Conservation (phyloP, 2,329 filamentous ascomycete genomes). For the Aspergillus ochraceus region DNA sequence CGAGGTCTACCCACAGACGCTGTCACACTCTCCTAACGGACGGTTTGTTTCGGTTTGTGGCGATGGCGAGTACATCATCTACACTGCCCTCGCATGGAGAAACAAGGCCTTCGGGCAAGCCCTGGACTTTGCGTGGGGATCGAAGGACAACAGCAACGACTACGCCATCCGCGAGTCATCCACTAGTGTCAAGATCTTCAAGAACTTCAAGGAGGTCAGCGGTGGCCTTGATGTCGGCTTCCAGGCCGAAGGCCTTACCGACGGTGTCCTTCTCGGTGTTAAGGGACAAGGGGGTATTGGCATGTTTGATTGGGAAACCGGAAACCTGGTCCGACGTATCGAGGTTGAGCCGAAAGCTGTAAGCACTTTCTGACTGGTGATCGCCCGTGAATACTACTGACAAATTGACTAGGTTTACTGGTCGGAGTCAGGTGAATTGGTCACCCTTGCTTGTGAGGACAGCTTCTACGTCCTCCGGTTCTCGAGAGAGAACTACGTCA, state of each 20-base stretch:
- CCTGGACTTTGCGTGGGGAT: conserved; percentile 94
- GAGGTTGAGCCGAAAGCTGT: conserved; percentile 70
- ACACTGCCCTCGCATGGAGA: conserved; percentile 92
- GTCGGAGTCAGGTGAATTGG: conserved; percentile 94
- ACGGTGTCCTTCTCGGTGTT: conserved; percentile 87
- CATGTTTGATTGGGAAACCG: conserved; percentile 94
- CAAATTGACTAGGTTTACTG: conserved; percentile 74
- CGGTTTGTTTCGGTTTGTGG: conserved; percentile 87
- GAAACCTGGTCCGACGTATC: conserved; percentile 85
- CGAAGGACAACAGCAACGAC: conserved; percentile 97
- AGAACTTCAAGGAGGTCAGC: conserved; percentile 91
- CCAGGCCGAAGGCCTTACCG: conserved; percentile 86
- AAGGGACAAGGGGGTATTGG: conserved; percentile 93
- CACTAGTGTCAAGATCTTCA: conserved; percentile 94
- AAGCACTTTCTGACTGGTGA: conserved; percentile 24
- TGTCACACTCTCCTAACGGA: conserved; percentile 94
- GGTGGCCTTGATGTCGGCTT: conserved; percentile 92
- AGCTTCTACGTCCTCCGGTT: conserved; percentile 93
- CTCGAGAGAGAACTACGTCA: conserved; percentile 82
- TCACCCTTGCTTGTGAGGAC: conserved; percentile 90
- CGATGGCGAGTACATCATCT: conserved; percentile 98
- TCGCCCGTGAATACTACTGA: conserved; percentile 4
- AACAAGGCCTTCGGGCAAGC: conserved; percentile 97
- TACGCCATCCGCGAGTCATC: conserved; percentile 94
- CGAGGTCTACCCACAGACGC: conserved; percentile 92